Evolutionary conservation across 192 early-diverging fungal genomes (phyloP).

Genomic region (Linnemannia hyalina): DNA sequence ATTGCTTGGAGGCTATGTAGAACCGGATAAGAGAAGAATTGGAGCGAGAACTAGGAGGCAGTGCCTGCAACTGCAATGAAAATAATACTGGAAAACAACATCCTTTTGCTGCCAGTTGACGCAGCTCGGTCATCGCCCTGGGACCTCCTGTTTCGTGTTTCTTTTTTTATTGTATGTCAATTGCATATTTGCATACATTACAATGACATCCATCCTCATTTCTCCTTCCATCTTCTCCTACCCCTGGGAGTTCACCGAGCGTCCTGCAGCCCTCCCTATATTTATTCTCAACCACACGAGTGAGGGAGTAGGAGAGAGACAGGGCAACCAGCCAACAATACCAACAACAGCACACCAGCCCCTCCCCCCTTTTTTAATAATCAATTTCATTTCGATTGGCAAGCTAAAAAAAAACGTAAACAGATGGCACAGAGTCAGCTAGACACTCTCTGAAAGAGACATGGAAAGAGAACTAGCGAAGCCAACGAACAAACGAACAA

Average conservation of each 20-base stretch:
- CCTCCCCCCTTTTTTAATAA: conserved; percentile 5
- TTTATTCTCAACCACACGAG: not conserved
- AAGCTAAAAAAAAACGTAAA: conserved; percentile 3
- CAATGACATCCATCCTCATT: not conserved
- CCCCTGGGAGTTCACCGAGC: conserved; percentile 2
- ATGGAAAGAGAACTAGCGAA: not conserved
- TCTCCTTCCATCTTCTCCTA: not conserved
- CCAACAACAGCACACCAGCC: not conserved
- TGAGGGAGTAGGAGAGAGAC: not conserved
- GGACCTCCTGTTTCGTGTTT: conserved; percentile 3
- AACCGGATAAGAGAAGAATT: not conserved
- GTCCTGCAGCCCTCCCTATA: not conserved
- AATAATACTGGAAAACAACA: not conserved
- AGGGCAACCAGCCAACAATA: not conserved
- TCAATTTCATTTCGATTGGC: conserved; percentile 1
- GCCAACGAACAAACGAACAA: not conserved
- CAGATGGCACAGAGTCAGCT: not conserved
- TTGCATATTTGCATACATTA: not conserved
- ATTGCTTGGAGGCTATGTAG: not conserved
- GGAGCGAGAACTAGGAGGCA: not conserved
- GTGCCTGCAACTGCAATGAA: not conserved
- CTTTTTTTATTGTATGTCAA: not conserved
- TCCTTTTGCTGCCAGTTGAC: no score
- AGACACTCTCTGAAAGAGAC: not conserved
- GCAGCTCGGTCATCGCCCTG: not conserved